Conservation (phyloP, 2,329 filamentous ascomycete species). For the Fusarium chaquense region DNA sequence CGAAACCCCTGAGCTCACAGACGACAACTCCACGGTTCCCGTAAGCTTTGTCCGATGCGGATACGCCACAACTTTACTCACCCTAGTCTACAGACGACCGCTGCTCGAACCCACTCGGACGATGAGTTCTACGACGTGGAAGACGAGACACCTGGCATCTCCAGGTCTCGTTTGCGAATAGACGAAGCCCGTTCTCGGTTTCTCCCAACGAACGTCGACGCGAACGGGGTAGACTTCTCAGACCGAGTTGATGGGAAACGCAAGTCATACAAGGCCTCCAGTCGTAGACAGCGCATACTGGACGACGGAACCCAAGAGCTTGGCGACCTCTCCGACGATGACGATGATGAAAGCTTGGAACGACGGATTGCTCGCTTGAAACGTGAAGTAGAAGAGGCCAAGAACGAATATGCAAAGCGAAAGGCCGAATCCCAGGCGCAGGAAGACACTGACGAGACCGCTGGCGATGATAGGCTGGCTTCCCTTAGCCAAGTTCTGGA, state of each 20-base stretch:
- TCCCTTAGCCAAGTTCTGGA: conserved; percentile 80
- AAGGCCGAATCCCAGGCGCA: conserved; percentile 60
- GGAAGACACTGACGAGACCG: conserved; percentile 61
- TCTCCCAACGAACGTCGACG: conserved; percentile 78
- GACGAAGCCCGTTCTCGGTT: conserved; percentile 86
- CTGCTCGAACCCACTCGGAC: conserved; percentile 68
- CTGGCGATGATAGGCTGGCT: conserved; percentile 58
- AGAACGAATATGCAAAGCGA: conserved; percentile 69
- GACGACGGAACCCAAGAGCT: conserved; percentile 74
- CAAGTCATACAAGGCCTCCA: conserved; percentile 84
- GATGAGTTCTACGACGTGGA: conserved; percentile 73
- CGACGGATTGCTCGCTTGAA: conserved; percentile 84
- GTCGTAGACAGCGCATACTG: conserved; percentile 71
- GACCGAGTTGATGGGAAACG: conserved; percentile 86
- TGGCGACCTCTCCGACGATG: conserved; percentile 80
- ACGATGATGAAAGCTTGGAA: conserved; percentile 79
- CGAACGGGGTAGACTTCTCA: conserved; percentile 85
- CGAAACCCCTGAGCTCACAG: conserved; percentile 92
- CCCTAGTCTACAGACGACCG: conserved; percentile 60
- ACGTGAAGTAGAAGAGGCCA: conserved; percentile 83
- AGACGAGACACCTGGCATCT: conserved; percentile 75
- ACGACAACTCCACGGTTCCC: conserved; percentile 87
- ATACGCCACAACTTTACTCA: conserved; percentile 40
- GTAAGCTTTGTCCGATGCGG: conserved; percentile 63
- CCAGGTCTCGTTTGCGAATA: conserved; percentile 79